Conservation (phyloP, 139 green algal species). For the Parachlorella kessleri region DNA sequence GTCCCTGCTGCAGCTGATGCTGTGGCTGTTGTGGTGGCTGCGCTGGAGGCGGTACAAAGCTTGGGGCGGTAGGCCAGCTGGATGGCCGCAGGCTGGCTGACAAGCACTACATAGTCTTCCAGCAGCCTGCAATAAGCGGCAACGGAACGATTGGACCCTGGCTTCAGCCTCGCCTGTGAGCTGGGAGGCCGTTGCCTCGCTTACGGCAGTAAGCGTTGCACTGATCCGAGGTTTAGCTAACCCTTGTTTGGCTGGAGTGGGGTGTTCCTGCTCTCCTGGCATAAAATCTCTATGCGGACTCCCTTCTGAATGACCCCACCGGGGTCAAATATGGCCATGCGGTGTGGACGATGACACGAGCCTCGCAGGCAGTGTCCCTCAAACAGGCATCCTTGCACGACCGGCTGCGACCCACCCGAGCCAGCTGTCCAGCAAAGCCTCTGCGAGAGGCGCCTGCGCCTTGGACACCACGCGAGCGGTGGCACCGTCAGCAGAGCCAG, state of each 20-base stretch:
- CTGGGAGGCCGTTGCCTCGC: too few relatives aligned
- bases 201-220: too few relatives aligned
- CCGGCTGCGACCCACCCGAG: constrained; percentile 1
- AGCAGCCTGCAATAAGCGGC: constrained; percentile 49
- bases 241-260: too few relatives aligned
- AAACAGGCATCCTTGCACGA: too few relatives aligned
- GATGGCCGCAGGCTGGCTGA: constrained; percentile 42
- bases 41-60: constrained; percentile 33
- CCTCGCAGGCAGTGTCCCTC: too few relatives aligned
- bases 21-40: background rate
- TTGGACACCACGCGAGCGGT: constrained; percentile 21
- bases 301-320: background rate
- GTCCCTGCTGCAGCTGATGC: background rate
- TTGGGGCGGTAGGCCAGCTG: constrained; percentile 39
- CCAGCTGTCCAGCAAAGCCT: constrained; percentile 31
- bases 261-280: too few relatives aligned
- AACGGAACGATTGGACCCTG: too few relatives aligned
- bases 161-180: too few relatives aligned
- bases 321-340: background rate
- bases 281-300: background rate
- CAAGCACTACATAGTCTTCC: constrained; percentile 60
- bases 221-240: too few relatives aligned
- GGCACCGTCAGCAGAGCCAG: constrained; percentile 10
- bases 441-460: constrained; percentile 39
- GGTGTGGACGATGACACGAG: too few relatives aligned